Percentiles rank a stretch among this genome's conserved stretches.
Evolutionary conservation across 2,329 filamentous ascomycete species (phyloP).

Genomic region (Talaromyces sp.): DNA sequence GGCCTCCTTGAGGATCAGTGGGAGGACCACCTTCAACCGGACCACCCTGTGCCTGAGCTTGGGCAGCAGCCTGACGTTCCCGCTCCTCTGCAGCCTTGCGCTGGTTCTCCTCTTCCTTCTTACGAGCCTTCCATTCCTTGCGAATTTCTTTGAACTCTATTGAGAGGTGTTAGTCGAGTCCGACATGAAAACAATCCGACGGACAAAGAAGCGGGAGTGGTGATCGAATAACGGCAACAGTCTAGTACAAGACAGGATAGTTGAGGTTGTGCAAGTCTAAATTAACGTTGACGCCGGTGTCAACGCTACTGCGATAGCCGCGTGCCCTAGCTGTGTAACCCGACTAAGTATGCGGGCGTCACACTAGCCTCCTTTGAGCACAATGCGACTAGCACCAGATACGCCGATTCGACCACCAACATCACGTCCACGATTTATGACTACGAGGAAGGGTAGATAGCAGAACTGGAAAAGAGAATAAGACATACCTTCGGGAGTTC

Average conservation of each 20-base stretch:
- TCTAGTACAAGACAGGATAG: not conserved
- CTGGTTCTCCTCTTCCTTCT: conserved; percentile 94
- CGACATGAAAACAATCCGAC: not conserved
- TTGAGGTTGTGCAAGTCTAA: conserved; percentile 21
- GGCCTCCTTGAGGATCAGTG: conserved; percentile 47
- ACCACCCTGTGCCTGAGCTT: conserved; percentile 49
- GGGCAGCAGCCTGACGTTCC: conserved; percentile 63
- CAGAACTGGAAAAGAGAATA: not conserved
- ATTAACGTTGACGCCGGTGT: conserved; percentile 48
- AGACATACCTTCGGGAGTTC: conserved; percentile 85
- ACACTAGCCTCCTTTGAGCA: conserved; percentile 38
- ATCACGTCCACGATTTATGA: not conserved
- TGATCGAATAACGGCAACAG: not conserved
- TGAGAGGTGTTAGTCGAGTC: not conserved
- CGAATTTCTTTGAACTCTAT: conserved; percentile 98
- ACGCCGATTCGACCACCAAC: not conserved
- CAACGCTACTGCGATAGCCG: conserved; percentile 53
- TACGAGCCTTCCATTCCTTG: conserved; percentile 98
- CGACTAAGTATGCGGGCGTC: conserved; percentile 39
- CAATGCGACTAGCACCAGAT: conserved; percentile 27
- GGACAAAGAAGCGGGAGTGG: not conserved
- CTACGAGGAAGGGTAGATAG: not conserved
- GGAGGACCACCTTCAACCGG: conserved; percentile 47
- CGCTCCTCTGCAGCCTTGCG: conserved; percentile 89
- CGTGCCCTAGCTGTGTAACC: conserved; percentile 51